Percentiles rank a stretch among this genome's conserved stretches.
Conservation (phyloP, 148 eudicot genomes). For the Mesembryanthemum crystallinum region DNA sequence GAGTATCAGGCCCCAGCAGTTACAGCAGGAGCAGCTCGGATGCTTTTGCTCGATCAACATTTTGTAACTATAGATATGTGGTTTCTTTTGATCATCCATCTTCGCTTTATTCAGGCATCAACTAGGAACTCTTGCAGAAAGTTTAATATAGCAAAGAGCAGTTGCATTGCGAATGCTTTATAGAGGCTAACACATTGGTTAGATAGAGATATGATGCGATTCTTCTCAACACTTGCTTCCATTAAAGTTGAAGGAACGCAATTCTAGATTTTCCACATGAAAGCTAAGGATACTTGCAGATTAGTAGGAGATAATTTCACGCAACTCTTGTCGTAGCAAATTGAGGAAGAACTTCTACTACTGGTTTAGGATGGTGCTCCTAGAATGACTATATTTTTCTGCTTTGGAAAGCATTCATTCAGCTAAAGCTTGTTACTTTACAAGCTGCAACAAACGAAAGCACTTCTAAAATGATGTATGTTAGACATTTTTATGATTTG, state of each 20-base stretch:
- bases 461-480: not conserved
- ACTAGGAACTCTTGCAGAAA: not conserved
- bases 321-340: not conserved
- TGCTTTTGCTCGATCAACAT: slow-evolving; percentile 5
- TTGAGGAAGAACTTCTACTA: not conserved
- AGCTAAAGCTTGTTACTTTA: too few species aligned
- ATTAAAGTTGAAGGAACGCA: not conserved
- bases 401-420: not conserved
- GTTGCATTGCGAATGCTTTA: slow-evolving; percentile 7
- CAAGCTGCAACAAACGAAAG: too few species aligned
- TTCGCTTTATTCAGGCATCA: slow-evolving; percentile 5
- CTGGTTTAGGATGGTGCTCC: not conserved
- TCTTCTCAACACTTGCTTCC: slow-evolving; percentile 10
- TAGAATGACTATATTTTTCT: not conserved
- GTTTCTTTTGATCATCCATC: not conserved
- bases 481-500: not conserved
- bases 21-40: slow-evolving; percentile 6
- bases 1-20: slow-evolving; percentile 7
- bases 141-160: not conserved
- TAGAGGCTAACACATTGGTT: slow-evolving; percentile 19
- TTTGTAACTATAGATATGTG: slow-evolving; percentile 7
- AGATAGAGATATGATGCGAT: slow-evolving; percentile 3
- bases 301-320: not conserved
- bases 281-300: not conserved
- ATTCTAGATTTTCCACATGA: not conserved